Conservation (phyloP, 2,329 filamentous ascomycete species). For the Chrysoporthe puriensis region DNA sequence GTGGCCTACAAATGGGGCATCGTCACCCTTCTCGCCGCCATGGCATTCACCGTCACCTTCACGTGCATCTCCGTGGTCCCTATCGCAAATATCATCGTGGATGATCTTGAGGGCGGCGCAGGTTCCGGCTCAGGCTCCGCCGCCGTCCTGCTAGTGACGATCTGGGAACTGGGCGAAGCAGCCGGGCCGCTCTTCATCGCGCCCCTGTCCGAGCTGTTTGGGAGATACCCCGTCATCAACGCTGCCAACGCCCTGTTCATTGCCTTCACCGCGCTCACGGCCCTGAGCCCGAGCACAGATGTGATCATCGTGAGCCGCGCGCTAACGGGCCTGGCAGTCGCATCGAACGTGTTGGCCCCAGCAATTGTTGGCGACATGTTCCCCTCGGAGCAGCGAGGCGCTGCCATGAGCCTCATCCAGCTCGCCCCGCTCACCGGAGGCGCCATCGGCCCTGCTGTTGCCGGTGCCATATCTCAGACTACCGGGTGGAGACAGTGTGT, state of each 20-base stretch:
- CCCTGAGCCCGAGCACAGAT: slow-evolving; percentile 48
- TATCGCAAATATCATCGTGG: slow-evolving; percentile 54
- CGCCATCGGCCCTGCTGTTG: slow-evolving; percentile 59
- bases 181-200: slow-evolving; percentile 64
- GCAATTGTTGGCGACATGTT: slow-evolving; percentile 69
- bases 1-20: slow-evolving; percentile 55
- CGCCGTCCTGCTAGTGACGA: slow-evolving; percentile 67
- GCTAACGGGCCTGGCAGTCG: slow-evolving; percentile 64
- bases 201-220: slow-evolving; percentile 64
- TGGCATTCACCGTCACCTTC: slow-evolving; percentile 62
- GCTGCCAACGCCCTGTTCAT: slow-evolving; percentile 56
- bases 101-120: slow-evolving; percentile 44
- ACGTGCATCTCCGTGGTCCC: slow-evolving; percentile 61
- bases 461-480: slow-evolving; percentile 56
- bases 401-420: slow-evolving; percentile 60
- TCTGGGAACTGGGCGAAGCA: slow-evolving; percentile 70
- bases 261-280: slow-evolving; percentile 49
- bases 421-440: slow-evolving; percentile 62
- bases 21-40: slow-evolving; percentile 55
- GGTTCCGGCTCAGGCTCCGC: slow-evolving; percentile 46
- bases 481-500: slow-evolving; percentile 59
- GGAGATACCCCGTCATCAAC: slow-evolving; percentile 59
- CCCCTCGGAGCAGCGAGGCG: slow-evolving; percentile 57
- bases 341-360: slow-evolving; percentile 65
- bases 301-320: slow-evolving; percentile 58